Conservation (phyloP, 306 rosid species). For the Castanea mollissima region DNA sequence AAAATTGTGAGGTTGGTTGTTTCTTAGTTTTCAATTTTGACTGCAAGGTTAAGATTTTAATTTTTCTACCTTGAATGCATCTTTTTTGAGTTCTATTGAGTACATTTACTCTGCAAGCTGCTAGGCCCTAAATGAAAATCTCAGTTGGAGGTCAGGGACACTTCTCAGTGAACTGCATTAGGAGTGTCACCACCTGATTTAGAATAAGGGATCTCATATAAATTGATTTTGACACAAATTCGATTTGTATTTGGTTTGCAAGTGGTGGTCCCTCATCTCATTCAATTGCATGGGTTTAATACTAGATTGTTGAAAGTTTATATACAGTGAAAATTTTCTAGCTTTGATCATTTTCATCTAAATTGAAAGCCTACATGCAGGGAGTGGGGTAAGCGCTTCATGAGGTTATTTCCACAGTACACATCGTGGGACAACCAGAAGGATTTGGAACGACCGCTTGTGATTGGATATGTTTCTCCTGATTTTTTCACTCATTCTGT, state of each 20-base stretch:
- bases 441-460: slow-evolving; percentile 87
- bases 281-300: not conserved
- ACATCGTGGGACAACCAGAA: slow-evolving; percentile 82
- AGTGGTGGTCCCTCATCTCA: not conserved
- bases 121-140: not conserved
- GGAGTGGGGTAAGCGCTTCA: slow-evolving; percentile 96
- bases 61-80: not conserved
- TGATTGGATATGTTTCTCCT: slow-evolving; percentile 95
- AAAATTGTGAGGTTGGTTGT: not conserved
- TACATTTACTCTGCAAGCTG: not conserved
- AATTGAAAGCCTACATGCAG: slow-evolving; percentile 44
- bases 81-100: not conserved
- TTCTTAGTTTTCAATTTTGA: no score
- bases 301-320: not conserved
- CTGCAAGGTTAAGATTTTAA: not conserved
- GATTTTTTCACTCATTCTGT: slow-evolving; percentile 99
- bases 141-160: not conserved
- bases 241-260: no score
- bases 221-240: no score
- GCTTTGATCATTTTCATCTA: slow-evolving; percentile 4
- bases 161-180: not conserved
- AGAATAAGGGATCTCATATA: not conserved
- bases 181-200: not conserved
- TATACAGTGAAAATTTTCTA: not conserved
- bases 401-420: slow-evolving; percentile 70